These are phyloP conservation scores for Chimonanthus salicifolius DNA, from an alignment of 164 flowering plant species.

Conservation along the genomic window DNA sequence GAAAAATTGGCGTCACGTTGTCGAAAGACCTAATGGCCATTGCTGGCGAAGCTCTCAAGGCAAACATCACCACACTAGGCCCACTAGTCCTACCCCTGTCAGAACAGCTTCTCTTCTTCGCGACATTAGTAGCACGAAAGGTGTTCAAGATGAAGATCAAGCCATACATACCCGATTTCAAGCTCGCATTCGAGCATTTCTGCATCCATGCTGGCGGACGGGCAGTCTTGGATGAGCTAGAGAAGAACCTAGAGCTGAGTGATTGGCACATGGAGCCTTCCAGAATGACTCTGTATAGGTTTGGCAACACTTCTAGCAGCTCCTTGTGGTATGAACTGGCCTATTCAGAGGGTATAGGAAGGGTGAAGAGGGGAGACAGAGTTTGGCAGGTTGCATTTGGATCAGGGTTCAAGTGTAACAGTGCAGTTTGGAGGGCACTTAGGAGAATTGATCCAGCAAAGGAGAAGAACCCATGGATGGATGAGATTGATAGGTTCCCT, in stretches of 20 bases:
- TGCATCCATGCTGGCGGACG: slow-evolving; percentile 90
- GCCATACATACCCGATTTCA: slow-evolving; percentile 77
- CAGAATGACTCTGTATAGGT: slow-evolving; percentile 63
- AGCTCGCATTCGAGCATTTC: slow-evolving; percentile 77
- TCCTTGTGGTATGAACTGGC: slow-evolving; percentile 81
- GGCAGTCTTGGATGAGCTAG: slow-evolving; percentile 74
- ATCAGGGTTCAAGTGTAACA: slow-evolving; percentile 78
- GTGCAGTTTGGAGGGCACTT: slow-evolving; percentile 74
- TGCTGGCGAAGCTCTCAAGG: slow-evolving; percentile 71
- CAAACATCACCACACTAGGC: slow-evolving; percentile 73
- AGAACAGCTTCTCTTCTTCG: slow-evolving; percentile 60
- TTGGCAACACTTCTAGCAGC: slow-evolving; percentile 77
- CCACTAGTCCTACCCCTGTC: slow-evolving; percentile 81
- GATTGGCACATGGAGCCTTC: slow-evolving; percentile 92
- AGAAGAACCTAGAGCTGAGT: slow-evolving; percentile 63
- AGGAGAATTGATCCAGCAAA: slow-evolving; percentile 45
- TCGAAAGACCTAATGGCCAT: slow-evolving; percentile 78
- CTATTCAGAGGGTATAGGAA: slow-evolving; percentile 62
- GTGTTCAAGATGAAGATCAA: slow-evolving; percentile 41
- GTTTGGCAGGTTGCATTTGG: slow-evolving; percentile 78
- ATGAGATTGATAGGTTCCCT: slow-evolving; percentile 58
- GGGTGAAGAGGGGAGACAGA: slow-evolving; percentile 63
- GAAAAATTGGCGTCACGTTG: slow-evolving; percentile 49
- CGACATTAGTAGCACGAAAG: slow-evolving; percentile 47
- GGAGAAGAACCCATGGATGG: slow-evolving; percentile 77